Evolutionary conservation across 495 filamentous ascomycete species (phyloP), one percentile per base, ranked within the genome.

Genomic region (Hypoxylon trugodes): DNA sequence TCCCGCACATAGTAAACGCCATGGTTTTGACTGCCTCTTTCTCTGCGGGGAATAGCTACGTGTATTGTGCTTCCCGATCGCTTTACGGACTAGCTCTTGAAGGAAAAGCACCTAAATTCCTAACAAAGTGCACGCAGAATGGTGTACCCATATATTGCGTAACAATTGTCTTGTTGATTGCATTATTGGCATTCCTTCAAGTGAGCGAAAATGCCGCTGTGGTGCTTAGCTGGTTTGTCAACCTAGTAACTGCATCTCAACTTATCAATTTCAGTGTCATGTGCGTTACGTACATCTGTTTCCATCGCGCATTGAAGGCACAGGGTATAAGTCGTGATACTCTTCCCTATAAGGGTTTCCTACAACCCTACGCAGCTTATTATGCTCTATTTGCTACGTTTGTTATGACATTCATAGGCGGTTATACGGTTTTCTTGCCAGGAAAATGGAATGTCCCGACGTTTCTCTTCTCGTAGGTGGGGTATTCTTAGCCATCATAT

Each of bases 181-280:
- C 86, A 2, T 76, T 93, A 3, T 76, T 94, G 9, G 80, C 84
- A 5, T 93, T 92, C 65, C 72, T 93, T 28, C 89, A 93, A 73
- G 82, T 93, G 2, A 87, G 84, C 35, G 85, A 87, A 65, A 82
- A 82, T 50, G 81, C 88, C 0, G 80, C 88, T 0, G 80, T 89
- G 3, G 90, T 94, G 18, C 66, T 94, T 61, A 79, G 79, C 48
- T 93, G 90, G 90, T 91, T 93, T 64, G 84, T 93, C 30, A 89
- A 79, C 69, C 60, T 91, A 50, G 84, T 90, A 53, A 73, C 90
- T 6, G 89, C 89, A 5, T 87, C 83, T 1, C 90, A 92, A 73
- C 77, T 93, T 13, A 91, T 95, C 75, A 92, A 93, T 69, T 92
- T 86, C 74, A 81, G 79, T 32, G 86, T 87, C 19, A 86, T 90